Conservation (phyloP, 202 grass and related monocot genomes). For the Zizania palustris region DNA sequence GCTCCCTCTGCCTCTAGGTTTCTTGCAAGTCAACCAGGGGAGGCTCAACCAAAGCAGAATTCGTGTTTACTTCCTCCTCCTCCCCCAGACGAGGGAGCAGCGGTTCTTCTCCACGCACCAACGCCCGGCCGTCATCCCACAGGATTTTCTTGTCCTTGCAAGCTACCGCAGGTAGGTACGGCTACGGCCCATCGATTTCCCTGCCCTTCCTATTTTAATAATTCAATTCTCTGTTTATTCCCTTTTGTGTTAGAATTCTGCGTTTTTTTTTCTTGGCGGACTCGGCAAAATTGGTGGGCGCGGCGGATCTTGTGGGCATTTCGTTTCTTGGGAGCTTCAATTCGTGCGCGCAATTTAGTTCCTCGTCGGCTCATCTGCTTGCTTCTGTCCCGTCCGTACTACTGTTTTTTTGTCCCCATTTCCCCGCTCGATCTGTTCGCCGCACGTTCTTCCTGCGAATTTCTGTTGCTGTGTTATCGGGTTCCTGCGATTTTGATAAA, state of each 20-base stretch:
- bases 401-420: not conserved
- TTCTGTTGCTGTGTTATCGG: not conserved
- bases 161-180: not conserved
- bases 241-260: conserved; percentile 21
- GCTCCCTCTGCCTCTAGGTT: too few relatives aligned
- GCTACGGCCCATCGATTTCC: conserved; percentile 15
- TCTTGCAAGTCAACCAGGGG: too few relatives aligned
- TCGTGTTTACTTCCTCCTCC: conserved; percentile 31
- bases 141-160: conserved; percentile 17
- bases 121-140: not conserved
- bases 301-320: conserved; percentile 29
- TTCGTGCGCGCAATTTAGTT: not conserved
- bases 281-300: not conserved
- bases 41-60: not conserved
- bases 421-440: not conserved
- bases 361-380: not conserved
- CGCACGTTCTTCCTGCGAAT: not conserved
- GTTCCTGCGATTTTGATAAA: conserved; percentile 13
- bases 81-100: not conserved
- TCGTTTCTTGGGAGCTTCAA: conserved; percentile 2
- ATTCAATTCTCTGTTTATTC: not conserved
- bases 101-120: not conserved
- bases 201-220: not conserved
- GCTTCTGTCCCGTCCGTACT: not conserved
- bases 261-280: not conserved